phyloP scores from a whole-genome alignment of 345 rosid species.

The Ricinus communis region DNA sequence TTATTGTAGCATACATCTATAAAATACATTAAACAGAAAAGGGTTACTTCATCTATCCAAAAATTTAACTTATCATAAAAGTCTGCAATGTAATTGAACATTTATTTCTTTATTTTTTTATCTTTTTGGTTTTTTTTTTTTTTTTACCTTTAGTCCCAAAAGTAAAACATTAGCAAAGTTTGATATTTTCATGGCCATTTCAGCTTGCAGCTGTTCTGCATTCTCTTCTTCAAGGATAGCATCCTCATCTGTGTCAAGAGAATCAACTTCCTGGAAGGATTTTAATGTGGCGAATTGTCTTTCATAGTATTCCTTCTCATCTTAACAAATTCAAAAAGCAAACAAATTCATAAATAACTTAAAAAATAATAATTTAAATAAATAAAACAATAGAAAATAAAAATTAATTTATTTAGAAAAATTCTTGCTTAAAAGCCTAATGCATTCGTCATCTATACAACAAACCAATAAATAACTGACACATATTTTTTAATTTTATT shows the following conservation, averaged over 20 bases:
- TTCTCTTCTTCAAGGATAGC: slow-evolving; percentile 26
- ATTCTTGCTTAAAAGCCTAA: too few species aligned
- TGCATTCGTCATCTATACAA: too few species aligned
- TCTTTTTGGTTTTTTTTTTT: too few species aligned
- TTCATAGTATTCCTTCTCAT: slow-evolving; percentile 74
- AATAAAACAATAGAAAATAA: too few species aligned
- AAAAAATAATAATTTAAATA: not conserved
- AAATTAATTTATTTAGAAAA: too few species aligned
- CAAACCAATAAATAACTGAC: too few species aligned
- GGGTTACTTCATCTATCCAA: too few species aligned
- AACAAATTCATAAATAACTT: not conserved
- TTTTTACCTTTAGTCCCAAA: slow-evolving; percentile 63
- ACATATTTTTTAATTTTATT: too few species aligned
- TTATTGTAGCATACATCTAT: slow-evolving; percentile 79
- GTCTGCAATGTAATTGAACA: too few species aligned
- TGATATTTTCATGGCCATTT: slow-evolving; percentile 75
- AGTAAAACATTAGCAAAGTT: slow-evolving; percentile 73
- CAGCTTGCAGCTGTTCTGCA: slow-evolving; percentile 51
- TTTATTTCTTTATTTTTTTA: too few species aligned
- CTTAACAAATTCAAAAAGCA: slow-evolving; percentile 24
- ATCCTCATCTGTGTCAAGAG: slow-evolving; percentile 27
- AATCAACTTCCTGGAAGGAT: slow-evolving; percentile 79
- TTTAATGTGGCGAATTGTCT: slow-evolving; percentile 65
- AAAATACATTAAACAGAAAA: not conserved
- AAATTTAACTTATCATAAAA: too few species aligned